Base-by-base conservation (phyloP, 2,329 filamentous ascomycete genomes). In the Colletotrichum sp. region DNA sequence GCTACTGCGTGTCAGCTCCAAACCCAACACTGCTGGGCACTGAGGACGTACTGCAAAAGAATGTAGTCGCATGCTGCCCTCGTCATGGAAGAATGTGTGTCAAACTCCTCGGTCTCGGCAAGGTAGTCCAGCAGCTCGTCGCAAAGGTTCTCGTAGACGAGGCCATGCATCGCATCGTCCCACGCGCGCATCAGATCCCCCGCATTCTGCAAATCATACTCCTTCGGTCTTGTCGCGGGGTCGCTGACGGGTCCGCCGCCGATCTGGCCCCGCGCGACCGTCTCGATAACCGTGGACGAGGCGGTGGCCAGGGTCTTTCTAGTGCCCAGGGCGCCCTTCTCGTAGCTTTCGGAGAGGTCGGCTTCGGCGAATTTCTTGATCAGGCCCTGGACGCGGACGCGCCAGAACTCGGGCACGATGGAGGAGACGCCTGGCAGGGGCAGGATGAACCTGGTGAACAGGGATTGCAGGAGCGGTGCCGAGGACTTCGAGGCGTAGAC, bases 291-390 rank as follows among this genome's bases (percentile, higher is more conserved):
- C 8, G 92, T 91, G 44, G 93, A 93, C 12, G 92, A 89, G 0
- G 93, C 94, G 8, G 95, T 95, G 1, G 94, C 91, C 65, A 96
- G 85, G 25, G 93, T 94, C 85, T 95, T 96, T 68, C 95, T 89
- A 75, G 93, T 92, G 1, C 95, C 95, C 78, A 96, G 85, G 1
- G 92, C 89, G 16, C 93, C 94, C 83, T 95, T 95, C 82, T 96
- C 95, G 80, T 96, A 96, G 82, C 93, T 95, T 83, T 96, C 95
- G 2, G 93, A 95, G 36, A 96, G 86, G 67, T 95, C 92, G 3
- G 92, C 93, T 36, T 92, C 89, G 11, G 89, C 92, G 70, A 96
- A 86, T 80, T 91, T 88, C 79, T 87, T 85, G 79, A 95, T 86
- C 19, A 95, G 83, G 3, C 89, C 88, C 78, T 91, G 89, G 29